Percentiles rank a stretch among this genome's conserved stretches.
These are phyloP conservation scores for Tricholoma bakamatsutake DNA, from an alignment of 768 basidiomycete genomes.

Conservation along the genomic window DNA sequence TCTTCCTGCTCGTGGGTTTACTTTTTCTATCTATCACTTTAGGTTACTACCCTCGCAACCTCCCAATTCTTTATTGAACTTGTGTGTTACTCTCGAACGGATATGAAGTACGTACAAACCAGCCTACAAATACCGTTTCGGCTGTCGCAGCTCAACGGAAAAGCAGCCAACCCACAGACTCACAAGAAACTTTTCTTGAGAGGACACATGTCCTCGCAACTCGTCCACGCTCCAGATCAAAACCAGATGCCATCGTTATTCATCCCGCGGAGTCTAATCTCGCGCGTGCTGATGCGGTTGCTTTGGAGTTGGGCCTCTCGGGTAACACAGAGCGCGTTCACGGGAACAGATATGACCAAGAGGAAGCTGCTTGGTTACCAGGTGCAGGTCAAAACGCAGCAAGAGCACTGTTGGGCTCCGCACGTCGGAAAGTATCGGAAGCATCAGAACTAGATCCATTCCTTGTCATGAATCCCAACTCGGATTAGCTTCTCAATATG, in stretches of 20 bases:
- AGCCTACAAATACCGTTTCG: not conserved
- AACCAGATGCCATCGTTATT: constrained; percentile 55
- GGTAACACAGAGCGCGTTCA: constrained; percentile 44
- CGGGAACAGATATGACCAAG: constrained; percentile 28
- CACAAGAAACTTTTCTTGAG: constrained; percentile 14
- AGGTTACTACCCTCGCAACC: constrained; percentile 52
- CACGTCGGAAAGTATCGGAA: not conserved
- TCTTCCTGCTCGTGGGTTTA: not conserved
- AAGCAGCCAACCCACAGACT: not conserved
- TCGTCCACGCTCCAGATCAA: constrained; percentile 45
- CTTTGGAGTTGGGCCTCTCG: constrained; percentile 45
- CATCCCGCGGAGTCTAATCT: constrained; percentile 59
- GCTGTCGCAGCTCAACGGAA: not conserved
- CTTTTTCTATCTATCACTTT: not conserved
- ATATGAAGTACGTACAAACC: not conserved
- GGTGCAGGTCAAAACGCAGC: constrained; percentile 49
- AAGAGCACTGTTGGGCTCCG: constrained; percentile 31
- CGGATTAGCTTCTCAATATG: constrained; percentile 11
- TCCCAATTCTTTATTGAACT: constrained; percentile 48
- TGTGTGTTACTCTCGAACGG: not conserved
- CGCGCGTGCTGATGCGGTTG: constrained; percentile 61
- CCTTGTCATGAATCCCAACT: constrained; percentile 20
- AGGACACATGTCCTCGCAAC: constrained; percentile 17
- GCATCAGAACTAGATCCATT: constrained; percentile 12
- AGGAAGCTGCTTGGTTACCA: constrained; percentile 40